Evolutionary conservation across 495 filamentous ascomycete species (phyloP).

Genomic region (Geopyxis carbonaria): DNA sequence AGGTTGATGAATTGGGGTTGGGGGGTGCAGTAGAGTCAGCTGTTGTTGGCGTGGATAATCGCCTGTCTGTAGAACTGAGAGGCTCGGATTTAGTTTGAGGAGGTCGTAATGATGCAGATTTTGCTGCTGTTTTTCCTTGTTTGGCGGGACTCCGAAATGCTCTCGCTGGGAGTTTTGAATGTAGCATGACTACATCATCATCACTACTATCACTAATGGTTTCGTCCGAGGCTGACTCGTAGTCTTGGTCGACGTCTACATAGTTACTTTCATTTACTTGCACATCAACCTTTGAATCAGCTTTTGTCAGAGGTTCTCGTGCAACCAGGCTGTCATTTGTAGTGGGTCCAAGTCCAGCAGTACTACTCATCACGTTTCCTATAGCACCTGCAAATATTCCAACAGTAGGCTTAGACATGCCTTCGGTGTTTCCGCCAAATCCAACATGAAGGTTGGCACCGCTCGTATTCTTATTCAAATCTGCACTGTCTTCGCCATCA

Average conservation of each 20-base stretch:
- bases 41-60: conserved; percentile 2
- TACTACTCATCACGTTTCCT: conserved; percentile 12
- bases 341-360: conserved; percentile 10
- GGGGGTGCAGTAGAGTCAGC: neutral
- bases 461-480: conserved; percentile 11
- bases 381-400: conserved; percentile 15
- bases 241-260: conserved; percentile 16
- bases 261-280: neutral
- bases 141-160: neutral
- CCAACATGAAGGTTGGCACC: conserved; percentile 12
- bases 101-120: too few relatives aligned
- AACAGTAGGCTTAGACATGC: conserved; percentile 14
- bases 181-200: conserved; percentile 20
- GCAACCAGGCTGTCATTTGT: too few relatives aligned
- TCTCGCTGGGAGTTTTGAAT: conserved; percentile 20
- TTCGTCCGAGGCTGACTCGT: conserved; percentile 16
- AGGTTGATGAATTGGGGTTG: too few relatives aligned
- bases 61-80: neutral
- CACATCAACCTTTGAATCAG: neutral
- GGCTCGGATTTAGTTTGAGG: too few relatives aligned
- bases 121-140: conserved; percentile 1
- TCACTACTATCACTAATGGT: conserved; percentile 22
- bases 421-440: conserved; percentile 3
- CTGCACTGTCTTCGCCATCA: conserved; percentile 15
- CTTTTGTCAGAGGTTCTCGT: neutral